Percentiles rank a stretch among this genome's conserved stretches.
Evolutionary conservation across 2,329 filamentous ascomycete genomes (phyloP).

Genomic region (Pseudogymnoascus sp.): DNA sequence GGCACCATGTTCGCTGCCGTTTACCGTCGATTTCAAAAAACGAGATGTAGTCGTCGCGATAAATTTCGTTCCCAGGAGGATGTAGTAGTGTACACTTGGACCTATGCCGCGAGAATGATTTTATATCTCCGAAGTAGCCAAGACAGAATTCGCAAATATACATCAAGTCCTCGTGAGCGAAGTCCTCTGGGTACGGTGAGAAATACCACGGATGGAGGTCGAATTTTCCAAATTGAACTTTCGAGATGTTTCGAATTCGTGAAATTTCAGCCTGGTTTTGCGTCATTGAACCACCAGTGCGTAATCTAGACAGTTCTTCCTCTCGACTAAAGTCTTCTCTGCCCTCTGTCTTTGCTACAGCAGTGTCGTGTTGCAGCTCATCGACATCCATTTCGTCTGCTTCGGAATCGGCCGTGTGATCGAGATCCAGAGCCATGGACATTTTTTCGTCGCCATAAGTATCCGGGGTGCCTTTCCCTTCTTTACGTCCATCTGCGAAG

Average conservation of each 20-base stretch:
- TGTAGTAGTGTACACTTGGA: conserved; percentile 85
- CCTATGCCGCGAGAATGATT: conserved; percentile 77
- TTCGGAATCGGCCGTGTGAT: conserved; percentile 25
- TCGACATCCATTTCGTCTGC: conserved; percentile 44
- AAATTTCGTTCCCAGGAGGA: conserved; percentile 95
- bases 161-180: conserved; percentile 79
- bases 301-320: conserved; percentile 91
- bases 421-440: conserved; percentile 21
- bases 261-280: conserved; percentile 97
- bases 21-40: conserved; percentile 97
- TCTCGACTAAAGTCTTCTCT: conserved; percentile 57
- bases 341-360: conserved; percentile 18
- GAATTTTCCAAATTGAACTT: conserved; percentile 84
- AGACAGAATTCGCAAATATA: conserved; percentile 98
- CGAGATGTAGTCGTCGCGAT: conserved; percentile 84
- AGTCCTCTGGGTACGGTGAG: conserved; percentile 86
- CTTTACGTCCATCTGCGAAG: conserved; percentile 16
- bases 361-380: conserved; percentile 35
- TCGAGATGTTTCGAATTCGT: conserved; percentile 87
- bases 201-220: conserved; percentile 99
- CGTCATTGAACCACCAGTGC: conserved; percentile 94
- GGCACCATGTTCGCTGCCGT: conserved; percentile 90
- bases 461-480: conserved; percentile 23
- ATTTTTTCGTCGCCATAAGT: conserved; percentile 23
- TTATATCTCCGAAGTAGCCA: conserved; percentile 75